phyloP scores from a whole-genome alignment of 805 yeast genomes.

The Huiozyma sinensis region DNA sequence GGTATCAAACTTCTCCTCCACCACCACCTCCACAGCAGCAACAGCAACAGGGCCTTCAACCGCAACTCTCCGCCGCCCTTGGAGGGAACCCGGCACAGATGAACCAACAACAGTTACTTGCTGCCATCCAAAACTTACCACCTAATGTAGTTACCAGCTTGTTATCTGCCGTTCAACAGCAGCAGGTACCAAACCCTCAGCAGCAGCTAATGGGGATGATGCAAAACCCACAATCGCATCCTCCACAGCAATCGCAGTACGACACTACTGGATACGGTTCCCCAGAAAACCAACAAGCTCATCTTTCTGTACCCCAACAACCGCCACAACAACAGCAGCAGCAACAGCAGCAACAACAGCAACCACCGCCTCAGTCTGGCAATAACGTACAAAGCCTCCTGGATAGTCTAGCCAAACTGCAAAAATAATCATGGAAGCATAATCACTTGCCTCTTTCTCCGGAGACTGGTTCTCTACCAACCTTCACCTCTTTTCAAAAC shows the following conservation, averaged over 20 bases:
- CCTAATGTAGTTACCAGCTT: constrained; percentile 26
- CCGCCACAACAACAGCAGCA: neutral
- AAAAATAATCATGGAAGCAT: constrained; percentile 12
- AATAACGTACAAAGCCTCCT: constrained; percentile 30
- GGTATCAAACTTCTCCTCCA: constrained; percentile 2
- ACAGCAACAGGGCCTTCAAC: constrained; percentile 18
- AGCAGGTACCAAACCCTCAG: constrained; percentile 22
- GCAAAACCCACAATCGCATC: constrained; percentile 25
- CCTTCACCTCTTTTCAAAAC: neutral
- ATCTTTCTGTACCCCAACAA: constrained; percentile 1
- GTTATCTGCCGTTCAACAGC: constrained; percentile 26
- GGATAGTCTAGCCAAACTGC: constrained; percentile 31
- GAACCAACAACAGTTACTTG: constrained; percentile 25
- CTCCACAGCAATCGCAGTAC: constrained; percentile 9
- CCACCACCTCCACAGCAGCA: constrained; percentile 10
- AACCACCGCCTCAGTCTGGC: constrained; percentile 14
- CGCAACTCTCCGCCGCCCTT: constrained; percentile 17
- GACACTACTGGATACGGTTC: constrained; percentile 3
- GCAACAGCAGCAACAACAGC: constrained; percentile 5
- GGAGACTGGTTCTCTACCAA: neutral
- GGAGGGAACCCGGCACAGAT: constrained; percentile 16
- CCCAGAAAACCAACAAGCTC: constrained; percentile 8
- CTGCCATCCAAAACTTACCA: constrained; percentile 28
- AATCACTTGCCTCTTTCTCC: neutral
- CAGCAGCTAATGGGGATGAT: constrained; percentile 24